A percentile compares a stretch with the other conserved stretches of the same genome.
Evolutionary conservation across 2,329 filamentous ascomycete species (phyloP).

Genomic region (Hymenotorrendiella dingleyae): DNA sequence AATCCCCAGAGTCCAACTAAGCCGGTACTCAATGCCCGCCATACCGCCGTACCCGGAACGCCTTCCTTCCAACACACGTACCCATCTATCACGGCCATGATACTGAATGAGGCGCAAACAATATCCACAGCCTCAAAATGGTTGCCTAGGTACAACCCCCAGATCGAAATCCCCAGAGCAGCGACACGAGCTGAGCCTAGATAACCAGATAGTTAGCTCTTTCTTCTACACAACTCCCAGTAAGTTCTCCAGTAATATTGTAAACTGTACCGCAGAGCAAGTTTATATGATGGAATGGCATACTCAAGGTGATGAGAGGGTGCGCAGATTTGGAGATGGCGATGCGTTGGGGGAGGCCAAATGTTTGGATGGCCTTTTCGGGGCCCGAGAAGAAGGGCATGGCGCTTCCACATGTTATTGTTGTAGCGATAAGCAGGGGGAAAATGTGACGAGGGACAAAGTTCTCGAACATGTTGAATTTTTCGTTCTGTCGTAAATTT

Average conservation of each 20-base stretch:
- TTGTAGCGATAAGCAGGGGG: background rate
- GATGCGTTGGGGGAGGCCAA: background rate
- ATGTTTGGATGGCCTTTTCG: background rate
- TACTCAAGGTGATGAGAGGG: background rate
- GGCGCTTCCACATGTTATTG: background rate
- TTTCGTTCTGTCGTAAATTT: too few relatives aligned
- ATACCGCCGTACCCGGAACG: background rate
- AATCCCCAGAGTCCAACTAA: background rate
- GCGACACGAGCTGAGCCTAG: background rate
- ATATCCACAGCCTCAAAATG: background rate
- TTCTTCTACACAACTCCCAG: too few relatives aligned
- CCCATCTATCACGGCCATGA: background rate
- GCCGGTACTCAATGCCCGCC: background rate
- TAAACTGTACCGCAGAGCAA: too few relatives aligned
- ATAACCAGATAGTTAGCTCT: too few relatives aligned
- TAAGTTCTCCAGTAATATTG: too few relatives aligned
- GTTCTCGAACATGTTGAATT: background rate
- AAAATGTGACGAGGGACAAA: background rate
- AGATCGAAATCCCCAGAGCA: background rate
- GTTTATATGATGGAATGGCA: too few relatives aligned
- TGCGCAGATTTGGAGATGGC: background rate
- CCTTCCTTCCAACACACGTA: background rate
- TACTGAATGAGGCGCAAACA: background rate
- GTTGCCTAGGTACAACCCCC: background rate
- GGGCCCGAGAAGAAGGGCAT: background rate